These are phyloP conservation scores for Globisporangium megalacanthum DNA, from an alignment of 352 stramenopile species.

Conservation along the genomic window DNA sequence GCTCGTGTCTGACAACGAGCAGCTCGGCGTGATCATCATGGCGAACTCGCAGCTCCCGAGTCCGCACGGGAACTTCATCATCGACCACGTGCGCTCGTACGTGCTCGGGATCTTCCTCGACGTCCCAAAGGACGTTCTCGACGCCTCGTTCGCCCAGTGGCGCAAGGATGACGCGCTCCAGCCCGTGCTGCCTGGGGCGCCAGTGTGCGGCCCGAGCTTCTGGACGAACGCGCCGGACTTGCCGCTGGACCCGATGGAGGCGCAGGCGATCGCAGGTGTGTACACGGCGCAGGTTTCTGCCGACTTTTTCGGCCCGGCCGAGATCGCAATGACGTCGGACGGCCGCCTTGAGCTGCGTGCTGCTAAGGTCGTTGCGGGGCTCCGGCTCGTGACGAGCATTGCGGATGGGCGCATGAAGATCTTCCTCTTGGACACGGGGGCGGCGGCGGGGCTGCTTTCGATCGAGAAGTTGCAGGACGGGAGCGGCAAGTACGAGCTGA, in stretches of 20 bases:
- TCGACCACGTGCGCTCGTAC: slow-evolving; percentile 64
- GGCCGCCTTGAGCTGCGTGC: neutral
- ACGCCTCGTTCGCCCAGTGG: slow-evolving; percentile 33
- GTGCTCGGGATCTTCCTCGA: slow-evolving; percentile 63
- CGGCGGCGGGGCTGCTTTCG: neutral
- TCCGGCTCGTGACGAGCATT: neutral
- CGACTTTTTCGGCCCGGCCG: slow-evolving; percentile 30
- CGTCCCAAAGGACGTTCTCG: slow-evolving; percentile 45
- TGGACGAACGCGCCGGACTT: slow-evolving; percentile 33
- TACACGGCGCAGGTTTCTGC: slow-evolving; percentile 34
- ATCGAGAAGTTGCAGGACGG: neutral
- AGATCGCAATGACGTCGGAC: slow-evolving; percentile 12
- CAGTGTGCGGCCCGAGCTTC: slow-evolving; percentile 32
- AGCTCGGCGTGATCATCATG: slow-evolving; percentile 57
- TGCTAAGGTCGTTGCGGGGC: neutral
- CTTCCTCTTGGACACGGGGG: neutral
- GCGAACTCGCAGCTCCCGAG: slow-evolving; percentile 45
- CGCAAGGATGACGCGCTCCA: slow-evolving; percentile 26
- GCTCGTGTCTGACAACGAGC: slow-evolving; percentile 28
- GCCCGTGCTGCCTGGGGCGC: slow-evolving; percentile 24
- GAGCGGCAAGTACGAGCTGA: slow-evolving; percentile 1
- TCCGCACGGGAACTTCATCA: slow-evolving; percentile 28
- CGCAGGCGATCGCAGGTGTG: slow-evolving; percentile 29
- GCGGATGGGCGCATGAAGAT: neutral
- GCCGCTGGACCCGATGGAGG: slow-evolving; percentile 19